Conservation (phyloP, 306 rosid genomes). For the Malus asiatica region DNA sequence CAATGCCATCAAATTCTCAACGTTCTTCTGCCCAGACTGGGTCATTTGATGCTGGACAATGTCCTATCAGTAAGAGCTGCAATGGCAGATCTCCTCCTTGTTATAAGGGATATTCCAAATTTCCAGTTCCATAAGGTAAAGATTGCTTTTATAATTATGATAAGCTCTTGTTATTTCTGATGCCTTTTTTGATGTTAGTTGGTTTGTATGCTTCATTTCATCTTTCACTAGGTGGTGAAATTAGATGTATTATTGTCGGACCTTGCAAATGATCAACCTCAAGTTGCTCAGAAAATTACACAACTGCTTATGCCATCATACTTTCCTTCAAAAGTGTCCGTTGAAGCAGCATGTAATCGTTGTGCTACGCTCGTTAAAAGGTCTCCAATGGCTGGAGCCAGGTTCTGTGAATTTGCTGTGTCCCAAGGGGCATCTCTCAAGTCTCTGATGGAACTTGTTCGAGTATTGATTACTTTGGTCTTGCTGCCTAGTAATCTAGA, state of each 20-base stretch:
- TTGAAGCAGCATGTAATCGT: conserved; percentile 81
- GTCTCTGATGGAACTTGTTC: conserved; percentile 61
- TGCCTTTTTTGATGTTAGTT: conserved; percentile 15
- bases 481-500: conserved; percentile 45
- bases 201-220: conserved; percentile 8
- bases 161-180: neutral
- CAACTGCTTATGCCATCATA: conserved; percentile 74
- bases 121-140: conserved; percentile 82
- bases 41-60: conserved; percentile 64
- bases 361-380: conserved; percentile 71
- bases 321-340: conserved; percentile 62
- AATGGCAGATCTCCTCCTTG: conserved; percentile 62
- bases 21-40: conserved; percentile 78
- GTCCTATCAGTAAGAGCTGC: conserved; percentile 48
- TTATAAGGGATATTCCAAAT: conserved; percentile 50
- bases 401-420: conserved; percentile 62
- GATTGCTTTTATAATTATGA: neutral
- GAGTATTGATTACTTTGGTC: conserved; percentile 46
- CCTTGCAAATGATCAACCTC: conserved; percentile 68
- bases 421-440: conserved; percentile 65
- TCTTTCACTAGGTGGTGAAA: conserved; percentile 52
- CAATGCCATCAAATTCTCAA: conserved; percentile 80
- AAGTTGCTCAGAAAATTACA: conserved; percentile 74
- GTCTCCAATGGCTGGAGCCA: conserved; percentile 88
- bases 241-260: conserved; percentile 53